Evolutionary conservation across 805 yeast species (phyloP).

Genomic region (Pichia membranifaciens): DNA sequence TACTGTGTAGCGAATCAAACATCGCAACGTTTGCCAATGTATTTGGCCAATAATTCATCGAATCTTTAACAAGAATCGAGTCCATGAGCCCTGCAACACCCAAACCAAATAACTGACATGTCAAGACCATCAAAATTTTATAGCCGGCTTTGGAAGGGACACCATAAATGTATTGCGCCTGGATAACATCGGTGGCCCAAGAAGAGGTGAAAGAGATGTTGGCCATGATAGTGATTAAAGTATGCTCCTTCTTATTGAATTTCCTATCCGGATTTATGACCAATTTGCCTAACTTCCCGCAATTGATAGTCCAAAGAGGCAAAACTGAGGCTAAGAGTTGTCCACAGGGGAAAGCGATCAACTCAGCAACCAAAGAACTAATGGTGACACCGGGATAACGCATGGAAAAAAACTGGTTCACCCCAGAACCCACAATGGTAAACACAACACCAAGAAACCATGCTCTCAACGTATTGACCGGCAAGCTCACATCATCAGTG

Average conservation of each 20-base stretch:
- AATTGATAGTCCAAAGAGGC: neutral
- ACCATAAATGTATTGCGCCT: conserved; percentile 1
- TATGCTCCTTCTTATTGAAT: neutral
- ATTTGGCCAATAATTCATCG: conserved; percentile 1
- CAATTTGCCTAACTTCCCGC: neutral
- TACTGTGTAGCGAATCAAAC: conserved; percentile 1
- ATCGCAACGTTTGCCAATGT: conserved; percentile 2
- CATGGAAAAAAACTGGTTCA: conserved; percentile 2
- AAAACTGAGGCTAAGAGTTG: neutral
- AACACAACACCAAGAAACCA: conserved; percentile 1
- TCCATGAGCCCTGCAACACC: conserved; percentile 1
- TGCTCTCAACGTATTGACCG: neutral
- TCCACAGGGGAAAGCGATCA: neutral
- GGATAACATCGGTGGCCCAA: conserved; percentile 1
- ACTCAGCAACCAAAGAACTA: neutral
- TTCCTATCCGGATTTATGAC: conserved; percentile 1
- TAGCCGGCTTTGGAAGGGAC: neutral
- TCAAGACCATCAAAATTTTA: conserved; percentile 1
- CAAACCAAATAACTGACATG: conserved; percentile 1
- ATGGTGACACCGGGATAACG: conserved; percentile 2
- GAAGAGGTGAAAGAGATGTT: conserved; percentile 1
- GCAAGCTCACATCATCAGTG: neutral
- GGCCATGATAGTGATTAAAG: conserved; percentile 1
- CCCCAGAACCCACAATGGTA: conserved; percentile 2
- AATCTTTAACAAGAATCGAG: conserved; percentile 1